Conservation (phyloP, 345 rosid genomes). For the Trapa bicornis region DNA sequence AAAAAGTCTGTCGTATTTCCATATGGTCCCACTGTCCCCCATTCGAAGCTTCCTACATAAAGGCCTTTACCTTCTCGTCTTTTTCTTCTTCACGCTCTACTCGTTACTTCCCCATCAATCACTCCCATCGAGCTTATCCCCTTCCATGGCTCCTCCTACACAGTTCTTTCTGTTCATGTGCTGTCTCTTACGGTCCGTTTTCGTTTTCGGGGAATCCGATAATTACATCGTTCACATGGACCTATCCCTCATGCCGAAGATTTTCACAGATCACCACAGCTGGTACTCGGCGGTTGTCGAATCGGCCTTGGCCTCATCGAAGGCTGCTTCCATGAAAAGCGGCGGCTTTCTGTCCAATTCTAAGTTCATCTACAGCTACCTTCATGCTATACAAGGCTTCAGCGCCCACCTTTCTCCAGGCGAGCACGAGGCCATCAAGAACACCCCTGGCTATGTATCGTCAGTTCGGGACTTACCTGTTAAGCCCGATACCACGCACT, state of each 20-base stretch:
- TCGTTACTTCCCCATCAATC: constrained; percentile 2
- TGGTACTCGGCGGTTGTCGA: constrained; percentile 32
- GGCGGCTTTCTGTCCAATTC: constrained; percentile 5
- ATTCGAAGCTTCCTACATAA: neutral
- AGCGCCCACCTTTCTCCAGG: constrained; percentile 26
- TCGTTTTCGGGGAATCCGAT: constrained; percentile 14
- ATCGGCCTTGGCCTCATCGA: constrained; percentile 9
- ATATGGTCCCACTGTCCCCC: neutral
- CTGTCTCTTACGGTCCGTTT: neutral
- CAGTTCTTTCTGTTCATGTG: constrained; percentile 6
- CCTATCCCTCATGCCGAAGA: constrained; percentile 32
- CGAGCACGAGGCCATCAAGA: constrained; percentile 25
- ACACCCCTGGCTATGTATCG: constrained; percentile 26
- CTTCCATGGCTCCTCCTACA: constrained; percentile 7
- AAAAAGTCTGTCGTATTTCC: no score
- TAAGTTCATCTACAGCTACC: constrained; percentile 25
- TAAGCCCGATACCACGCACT: constrained; percentile 33
- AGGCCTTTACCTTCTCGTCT: neutral
- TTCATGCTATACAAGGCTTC: constrained; percentile 32
- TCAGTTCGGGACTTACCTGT: constrained; percentile 22
- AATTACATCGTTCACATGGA: constrained; percentile 40
- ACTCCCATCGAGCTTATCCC: neutral
- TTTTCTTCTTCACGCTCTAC: neutral
- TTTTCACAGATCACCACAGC: constrained; percentile 18
- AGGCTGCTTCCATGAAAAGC: neutral